These are phyloP conservation scores for Metschnikowia drakensbergensis DNA, from an alignment of 805 yeast species.

Conservation along the genomic window DNA sequence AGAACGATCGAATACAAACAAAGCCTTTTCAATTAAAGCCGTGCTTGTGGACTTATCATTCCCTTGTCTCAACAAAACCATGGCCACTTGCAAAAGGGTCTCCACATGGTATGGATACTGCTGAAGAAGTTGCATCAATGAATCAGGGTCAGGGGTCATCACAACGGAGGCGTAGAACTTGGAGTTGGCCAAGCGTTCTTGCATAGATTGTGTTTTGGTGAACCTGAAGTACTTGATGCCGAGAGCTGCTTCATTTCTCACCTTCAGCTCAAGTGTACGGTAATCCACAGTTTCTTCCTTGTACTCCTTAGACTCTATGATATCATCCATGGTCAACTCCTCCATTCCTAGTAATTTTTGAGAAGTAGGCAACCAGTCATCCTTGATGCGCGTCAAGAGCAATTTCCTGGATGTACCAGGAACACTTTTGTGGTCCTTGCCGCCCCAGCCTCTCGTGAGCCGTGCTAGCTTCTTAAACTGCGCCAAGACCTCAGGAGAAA, in stretches of 20 bases:
- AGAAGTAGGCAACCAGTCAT: slow-evolving; percentile 74
- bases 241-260: slow-evolving; percentile 28
- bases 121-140: slow-evolving; percentile 55
- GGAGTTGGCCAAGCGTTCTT: slow-evolving; percentile 41
- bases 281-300: slow-evolving; percentile 31
- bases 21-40: slow-evolving; percentile 70
- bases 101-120: slow-evolving; percentile 71
- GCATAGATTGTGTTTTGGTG: slow-evolving; percentile 29
- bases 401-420: slow-evolving; percentile 74
- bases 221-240: slow-evolving; percentile 61
- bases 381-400: slow-evolving; percentile 65
- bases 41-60: slow-evolving; percentile 63
- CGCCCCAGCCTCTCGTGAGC: slow-evolving; percentile 80
- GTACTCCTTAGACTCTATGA: slow-evolving; percentile 32
- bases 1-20: slow-evolving; percentile 76
- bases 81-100: slow-evolving; percentile 74
- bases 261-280: slow-evolving; percentile 27
- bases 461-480: slow-evolving; percentile 57
- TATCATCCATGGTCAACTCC: slow-evolving; percentile 40
- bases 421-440: slow-evolving; percentile 64
- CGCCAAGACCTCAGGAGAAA: slow-evolving; percentile 63
- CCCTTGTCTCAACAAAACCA: slow-evolving; percentile 72
- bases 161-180: slow-evolving; percentile 62
- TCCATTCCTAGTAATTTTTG: slow-evolving; percentile 61
- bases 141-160: slow-evolving; percentile 75